Evolutionary conservation across 1,284 basidiomycete genomes (phyloP).

Genomic region (Malassezia globosa): DNA sequence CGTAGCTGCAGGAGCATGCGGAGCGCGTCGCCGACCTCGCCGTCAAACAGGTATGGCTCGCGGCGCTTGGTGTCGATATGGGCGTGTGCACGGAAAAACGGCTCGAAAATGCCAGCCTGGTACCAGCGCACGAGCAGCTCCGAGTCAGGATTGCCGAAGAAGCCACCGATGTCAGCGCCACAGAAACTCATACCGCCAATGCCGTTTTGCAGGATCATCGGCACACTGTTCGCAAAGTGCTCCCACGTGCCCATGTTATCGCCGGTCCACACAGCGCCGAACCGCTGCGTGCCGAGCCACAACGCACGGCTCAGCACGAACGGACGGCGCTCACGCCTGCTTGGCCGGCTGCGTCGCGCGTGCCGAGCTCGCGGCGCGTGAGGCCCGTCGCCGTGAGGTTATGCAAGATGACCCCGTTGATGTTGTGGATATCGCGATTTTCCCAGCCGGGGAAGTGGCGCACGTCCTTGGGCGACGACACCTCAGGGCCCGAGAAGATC

Average conservation of each 20-base stretch:
- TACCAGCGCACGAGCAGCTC: slow-evolving; percentile 98
- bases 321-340: slow-evolving; percentile 50
- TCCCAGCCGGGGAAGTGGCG: slow-evolving; percentile 91
- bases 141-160: slow-evolving; percentile 88
- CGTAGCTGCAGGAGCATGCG: slow-evolving; percentile 69
- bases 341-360: slow-evolving; percentile 56
- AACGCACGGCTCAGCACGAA: slow-evolving; percentile 92
- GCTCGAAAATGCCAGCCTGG: slow-evolving; percentile 82
- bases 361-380: slow-evolving; percentile 56
- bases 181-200: slow-evolving; percentile 88
- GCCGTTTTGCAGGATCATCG: slow-evolving; percentile 82
- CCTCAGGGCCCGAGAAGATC: slow-evolving; percentile 95
- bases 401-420: slow-evolving; percentile 58
- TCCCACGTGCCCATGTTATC: slow-evolving; percentile 97
- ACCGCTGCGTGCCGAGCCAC: slow-evolving; percentile 88
- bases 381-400: slow-evolving; percentile 74
- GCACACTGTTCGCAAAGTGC: slow-evolving; percentile 82
- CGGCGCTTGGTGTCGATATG: slow-evolving; percentile 95
- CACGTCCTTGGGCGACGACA: slow-evolving; percentile 89
- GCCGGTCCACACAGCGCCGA: slow-evolving; percentile 96
- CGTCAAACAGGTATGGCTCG: slow-evolving; percentile 83
- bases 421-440: slow-evolving; percentile 87
- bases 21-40: slow-evolving; percentile 72
- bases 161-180: slow-evolving; percentile 91
- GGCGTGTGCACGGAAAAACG: slow-evolving; percentile 97